Percentiles rank a stretch among this genome's conserved stretches.
phyloP scores from a whole-genome alignment of 2,329 filamentous ascomycete genomes.

The Xylariaceae sp. region DNA sequence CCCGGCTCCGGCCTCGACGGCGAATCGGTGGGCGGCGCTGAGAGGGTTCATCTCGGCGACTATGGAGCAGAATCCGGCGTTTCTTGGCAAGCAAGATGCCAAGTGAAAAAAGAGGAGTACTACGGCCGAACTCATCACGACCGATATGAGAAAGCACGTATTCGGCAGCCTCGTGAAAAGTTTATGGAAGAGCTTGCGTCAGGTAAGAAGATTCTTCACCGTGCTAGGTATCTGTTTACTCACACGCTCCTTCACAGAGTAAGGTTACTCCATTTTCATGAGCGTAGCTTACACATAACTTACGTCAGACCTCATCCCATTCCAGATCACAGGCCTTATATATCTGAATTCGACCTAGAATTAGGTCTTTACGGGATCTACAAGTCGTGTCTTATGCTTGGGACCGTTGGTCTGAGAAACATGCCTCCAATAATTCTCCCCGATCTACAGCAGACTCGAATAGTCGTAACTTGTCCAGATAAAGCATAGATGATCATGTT shows the following conservation, averaged over 20 bases:
- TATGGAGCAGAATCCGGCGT: slow-evolving; percentile 86
- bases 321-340: no score
- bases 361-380: no score
- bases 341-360: no score
- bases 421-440: no score
- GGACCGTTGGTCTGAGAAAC: no score
- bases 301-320: not conserved
- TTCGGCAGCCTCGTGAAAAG: not conserved
- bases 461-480: no score
- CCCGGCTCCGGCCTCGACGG: slow-evolving; percentile 42
- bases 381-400: no score
- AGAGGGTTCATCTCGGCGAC: slow-evolving; percentile 82
- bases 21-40: slow-evolving; percentile 77
- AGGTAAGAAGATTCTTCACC: no score
- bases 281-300: not conserved
- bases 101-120: slow-evolving; percentile 24
- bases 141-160: not conserved
- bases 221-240: not conserved
- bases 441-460: no score
- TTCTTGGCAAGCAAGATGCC: slow-evolving; percentile 46
- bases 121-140: not conserved
- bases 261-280: not conserved
- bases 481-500: not conserved
- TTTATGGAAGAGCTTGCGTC: no score
- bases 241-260: no score